Evolutionary conservation across 345 rosid species (phyloP).

Genomic region (Bretschneidera sinensis): DNA sequence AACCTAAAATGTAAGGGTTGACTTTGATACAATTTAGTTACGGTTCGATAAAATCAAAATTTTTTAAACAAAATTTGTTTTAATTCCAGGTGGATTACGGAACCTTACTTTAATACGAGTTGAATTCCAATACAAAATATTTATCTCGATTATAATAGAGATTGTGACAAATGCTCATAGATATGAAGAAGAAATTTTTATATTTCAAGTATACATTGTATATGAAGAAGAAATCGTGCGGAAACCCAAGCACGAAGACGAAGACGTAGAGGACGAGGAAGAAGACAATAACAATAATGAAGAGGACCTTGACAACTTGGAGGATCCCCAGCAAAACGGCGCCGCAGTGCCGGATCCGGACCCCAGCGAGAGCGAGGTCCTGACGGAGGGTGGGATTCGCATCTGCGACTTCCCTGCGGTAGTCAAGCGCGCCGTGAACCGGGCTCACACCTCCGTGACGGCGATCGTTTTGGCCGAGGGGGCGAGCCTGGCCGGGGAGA

Average conservation of each 20-base stretch:
- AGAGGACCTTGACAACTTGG: constrained; percentile 36
- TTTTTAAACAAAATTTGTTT: too few relatives aligned
- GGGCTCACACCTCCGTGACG: constrained; percentile 66
- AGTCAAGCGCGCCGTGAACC: constrained; percentile 54
- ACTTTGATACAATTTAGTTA: too few relatives aligned
- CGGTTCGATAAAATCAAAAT: too few relatives aligned
- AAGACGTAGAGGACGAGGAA: constrained; percentile 44
- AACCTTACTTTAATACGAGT: too few relatives aligned
- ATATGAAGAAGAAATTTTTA: too few relatives aligned
- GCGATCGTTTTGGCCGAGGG: constrained; percentile 61
- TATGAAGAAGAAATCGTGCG: constrained; percentile 20
- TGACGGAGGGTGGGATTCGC: constrained; percentile 53
- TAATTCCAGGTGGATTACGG: too few relatives aligned
- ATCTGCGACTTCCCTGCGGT: constrained; percentile 69
- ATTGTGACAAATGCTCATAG: too few relatives aligned
- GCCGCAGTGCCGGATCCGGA: constrained; percentile 42
- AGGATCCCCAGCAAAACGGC: constrained; percentile 27
- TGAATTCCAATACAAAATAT: too few relatives aligned
- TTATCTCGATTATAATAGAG: too few relatives aligned
- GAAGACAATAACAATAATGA: constrained; percentile 41
- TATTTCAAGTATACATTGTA: too few relatives aligned
- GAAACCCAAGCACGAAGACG: constrained; percentile 47
- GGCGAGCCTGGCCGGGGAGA: constrained; percentile 51
- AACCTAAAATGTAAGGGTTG: too few relatives aligned
- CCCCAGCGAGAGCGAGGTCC: constrained; percentile 45